Base-by-base conservation (phyloP, 2,329 filamentous ascomycete species). In the Ophiocordyceps camponoti-saundersi region DNA sequence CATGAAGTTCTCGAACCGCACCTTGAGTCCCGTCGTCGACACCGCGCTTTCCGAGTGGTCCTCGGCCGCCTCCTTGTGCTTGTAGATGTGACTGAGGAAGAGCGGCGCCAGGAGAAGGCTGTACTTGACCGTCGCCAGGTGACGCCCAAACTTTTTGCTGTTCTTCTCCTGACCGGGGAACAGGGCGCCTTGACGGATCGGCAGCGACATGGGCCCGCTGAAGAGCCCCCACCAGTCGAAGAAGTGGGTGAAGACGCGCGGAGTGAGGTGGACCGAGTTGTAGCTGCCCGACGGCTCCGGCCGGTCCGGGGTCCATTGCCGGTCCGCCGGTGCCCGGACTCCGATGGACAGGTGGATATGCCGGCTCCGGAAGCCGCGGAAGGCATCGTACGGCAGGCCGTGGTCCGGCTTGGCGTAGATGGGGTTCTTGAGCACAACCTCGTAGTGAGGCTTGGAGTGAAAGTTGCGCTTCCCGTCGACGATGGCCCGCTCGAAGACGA, bases 81-180 rank as follows among this genome's bases (percentile, higher is more conserved):
- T 96, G 68, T 98, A 98, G 30, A 98, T 88, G 56, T 98, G 92
- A 55, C 89, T 93, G 52, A 98, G 77, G 62, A 94, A 98, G 2
- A 98, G 68, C 0, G 92, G 92, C 2, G 92, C 94, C 16, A 98
- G 70, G 3, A 96, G 73, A 21, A 98, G 68, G 51, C 90, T 95
- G 67, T 96, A 96, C 69, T 98, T 98, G 70, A 98, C 89, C 10
- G 93, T 98, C n/a, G 88, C 90, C 51, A 98, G 69, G 64, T 98
- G 93, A 45, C 92, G 79, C 15, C 90, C 90, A 61, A 98, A 98
- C 61, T 98, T 98, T 67, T 98, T 98, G 70, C 87, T 95, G 43
- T 87, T 92, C 69, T 95, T 95, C 55, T 95, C 92, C 22, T 88
- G 76, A 0, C 87, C 88, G 6, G 89, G 90, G 80, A 89, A 98